Evolutionary conservation across 1,284 basidiomycete species (phyloP).

Genomic region (Sanguinoderma infundibulare): DNA sequence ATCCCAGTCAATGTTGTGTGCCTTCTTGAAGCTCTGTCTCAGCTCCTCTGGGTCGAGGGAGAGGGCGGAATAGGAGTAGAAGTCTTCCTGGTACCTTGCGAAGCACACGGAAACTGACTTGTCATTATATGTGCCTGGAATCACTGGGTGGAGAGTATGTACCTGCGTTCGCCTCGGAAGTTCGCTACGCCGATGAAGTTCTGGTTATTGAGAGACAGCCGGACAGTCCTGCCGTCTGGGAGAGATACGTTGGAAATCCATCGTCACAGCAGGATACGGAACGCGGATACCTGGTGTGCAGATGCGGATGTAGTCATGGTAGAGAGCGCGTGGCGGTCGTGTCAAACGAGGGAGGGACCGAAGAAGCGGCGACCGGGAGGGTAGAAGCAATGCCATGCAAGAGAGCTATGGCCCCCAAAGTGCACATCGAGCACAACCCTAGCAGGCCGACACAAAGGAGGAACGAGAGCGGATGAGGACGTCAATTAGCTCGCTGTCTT

Average conservation of each 20-base stretch:
- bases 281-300: constrained; percentile 53
- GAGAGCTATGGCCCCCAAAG: constrained; percentile 26
- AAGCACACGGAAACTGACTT: neutral
- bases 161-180: constrained; percentile 79
- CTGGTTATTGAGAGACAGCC: constrained; percentile 49
- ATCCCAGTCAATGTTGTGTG: constrained; percentile 73
- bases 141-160: constrained; percentile 23
- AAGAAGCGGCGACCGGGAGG: constrained; percentile 14
- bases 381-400: constrained; percentile 34
- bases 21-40: constrained; percentile 61
- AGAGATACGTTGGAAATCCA: neutral
- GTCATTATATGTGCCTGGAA: neutral
- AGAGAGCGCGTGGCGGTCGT: constrained; percentile 32
- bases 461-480: neutral
- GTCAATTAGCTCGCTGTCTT: neutral
- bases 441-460: neutral
- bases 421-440: constrained; percentile 26
- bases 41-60: constrained; percentile 78
- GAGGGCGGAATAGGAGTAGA: constrained; percentile 75
- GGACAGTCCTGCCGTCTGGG: constrained; percentile 40
- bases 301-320: constrained; percentile 75
- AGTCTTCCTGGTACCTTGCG: constrained; percentile 80
- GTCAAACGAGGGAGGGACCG: constrained; percentile 12
- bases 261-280: neutral
- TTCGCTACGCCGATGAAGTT: constrained; percentile 76